Evolutionary conservation across 352 stramenopile genomes (phyloP).

Genomic region (Paralagenidium karlingii): DNA sequence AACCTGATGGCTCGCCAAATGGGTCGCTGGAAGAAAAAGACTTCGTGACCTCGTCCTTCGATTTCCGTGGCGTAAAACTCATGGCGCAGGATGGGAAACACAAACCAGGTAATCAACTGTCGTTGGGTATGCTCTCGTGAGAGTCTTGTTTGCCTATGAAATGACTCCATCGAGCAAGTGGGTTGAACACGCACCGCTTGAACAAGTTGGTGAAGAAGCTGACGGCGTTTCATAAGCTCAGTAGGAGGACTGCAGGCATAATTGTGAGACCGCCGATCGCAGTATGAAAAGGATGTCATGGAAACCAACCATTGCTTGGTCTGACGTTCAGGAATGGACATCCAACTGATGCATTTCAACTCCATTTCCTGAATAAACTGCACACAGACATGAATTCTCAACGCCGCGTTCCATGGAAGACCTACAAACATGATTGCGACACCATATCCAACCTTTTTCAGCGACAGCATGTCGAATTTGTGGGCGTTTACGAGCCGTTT

Average conservation of each 20-base stretch:
- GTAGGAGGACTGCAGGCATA: constrained; percentile 12
- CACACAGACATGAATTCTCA: too few relatives aligned
- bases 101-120: constrained; percentile 19
- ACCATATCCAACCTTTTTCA: constrained; percentile 58
- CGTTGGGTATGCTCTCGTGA: not conserved
- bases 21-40: constrained; percentile 47
- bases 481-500: constrained; percentile 27
- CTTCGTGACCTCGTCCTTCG: constrained; percentile 53
- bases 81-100: constrained; percentile 44
- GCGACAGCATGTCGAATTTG: constrained; percentile 41
- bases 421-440: too few relatives aligned
- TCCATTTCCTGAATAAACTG: too few relatives aligned
- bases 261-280: not conserved
- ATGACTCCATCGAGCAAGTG: not conserved
- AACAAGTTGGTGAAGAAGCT: constrained; percentile 26
- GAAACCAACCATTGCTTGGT: too few relatives aligned
- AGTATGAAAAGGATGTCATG: too few relatives aligned
- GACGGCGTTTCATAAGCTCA: constrained; percentile 25
- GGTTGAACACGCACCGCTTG: constrained; percentile 5
- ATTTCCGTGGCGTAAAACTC: constrained; percentile 67
- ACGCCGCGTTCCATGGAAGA: too few relatives aligned
- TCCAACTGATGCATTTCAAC: too few relatives aligned
- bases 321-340: too few relatives aligned
- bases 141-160: not conserved
- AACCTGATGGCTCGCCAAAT: constrained; percentile 59